Percentiles rank a stretch among this genome's conserved stretches.
These are phyloP conservation scores for Ceraceosorus guamensis DNA, from an alignment of 1,284 basidiomycete genomes.

Conservation along the genomic window DNA sequence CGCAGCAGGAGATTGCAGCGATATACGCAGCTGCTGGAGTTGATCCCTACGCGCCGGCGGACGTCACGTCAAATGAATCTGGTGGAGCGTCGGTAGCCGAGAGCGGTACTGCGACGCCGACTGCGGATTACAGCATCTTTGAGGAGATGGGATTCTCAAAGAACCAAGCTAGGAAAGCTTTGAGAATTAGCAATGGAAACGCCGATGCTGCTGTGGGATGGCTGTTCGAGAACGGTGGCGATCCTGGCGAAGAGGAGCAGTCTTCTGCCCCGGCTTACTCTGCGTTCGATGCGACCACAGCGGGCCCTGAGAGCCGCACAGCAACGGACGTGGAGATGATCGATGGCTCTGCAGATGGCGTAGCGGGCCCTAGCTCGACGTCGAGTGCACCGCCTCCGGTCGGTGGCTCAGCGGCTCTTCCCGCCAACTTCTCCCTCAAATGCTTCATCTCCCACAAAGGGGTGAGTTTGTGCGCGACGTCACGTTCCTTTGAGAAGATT, in stretches of 20 bases:
- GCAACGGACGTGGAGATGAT: not conserved
- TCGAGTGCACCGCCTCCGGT: conserved; percentile 10
- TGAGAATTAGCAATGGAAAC: conserved; percentile 73
- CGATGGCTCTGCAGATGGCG: not conserved
- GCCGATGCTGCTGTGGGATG: conserved; percentile 85
- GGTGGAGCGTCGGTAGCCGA: too few relatives aligned
- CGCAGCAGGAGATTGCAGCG: too few relatives aligned
- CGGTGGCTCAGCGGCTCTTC: conserved; percentile 53
- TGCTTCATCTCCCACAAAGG: conserved; percentile 97
- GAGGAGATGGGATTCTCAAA: conserved; percentile 87
- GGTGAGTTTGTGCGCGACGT: not conserved
- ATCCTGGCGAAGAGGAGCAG: conserved; percentile 59
- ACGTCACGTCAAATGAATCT: too few relatives aligned
- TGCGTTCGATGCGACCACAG: not conserved
- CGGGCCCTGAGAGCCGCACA: not conserved
- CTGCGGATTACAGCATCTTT: conserved; percentile 47
- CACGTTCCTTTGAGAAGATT: too few relatives aligned
- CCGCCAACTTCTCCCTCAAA: conserved; percentile 72
- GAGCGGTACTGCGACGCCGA: too few relatives aligned
- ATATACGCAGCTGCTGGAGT: too few relatives aligned
- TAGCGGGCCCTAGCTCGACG: not conserved
- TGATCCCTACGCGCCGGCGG: too few relatives aligned
- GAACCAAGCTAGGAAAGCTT: conserved; percentile 77
- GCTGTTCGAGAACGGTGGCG: conserved; percentile 92
- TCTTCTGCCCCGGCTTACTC: not conserved